phyloP scores from a whole-genome alignment of 441 rosid genomes.

The Populus hybrid region DNA sequence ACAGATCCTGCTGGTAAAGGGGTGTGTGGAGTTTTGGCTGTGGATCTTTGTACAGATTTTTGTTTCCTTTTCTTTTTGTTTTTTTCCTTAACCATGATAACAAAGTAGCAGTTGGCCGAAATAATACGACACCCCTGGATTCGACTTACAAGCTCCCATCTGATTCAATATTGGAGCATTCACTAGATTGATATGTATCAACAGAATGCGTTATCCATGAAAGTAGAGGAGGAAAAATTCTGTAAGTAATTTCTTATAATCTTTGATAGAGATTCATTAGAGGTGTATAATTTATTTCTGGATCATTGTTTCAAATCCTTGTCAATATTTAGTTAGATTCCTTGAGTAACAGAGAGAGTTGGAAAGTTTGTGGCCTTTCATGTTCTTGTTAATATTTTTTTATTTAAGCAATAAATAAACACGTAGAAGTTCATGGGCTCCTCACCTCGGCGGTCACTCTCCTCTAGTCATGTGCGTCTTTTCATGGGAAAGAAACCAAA shows the following conservation, averaged over 20 bases:
- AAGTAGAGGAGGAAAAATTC: conserved; percentile 21
- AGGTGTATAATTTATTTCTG: conserved; percentile 11
- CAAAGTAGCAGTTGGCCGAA: conserved; percentile 36
- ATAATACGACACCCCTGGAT: conserved; percentile 34
- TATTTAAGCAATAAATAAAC: neutral
- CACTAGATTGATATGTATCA: conserved; percentile 28
- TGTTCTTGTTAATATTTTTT: neutral
- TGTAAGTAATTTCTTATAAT: conserved; percentile 59
- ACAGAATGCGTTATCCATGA: conserved; percentile 16
- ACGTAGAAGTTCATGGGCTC: neutral
- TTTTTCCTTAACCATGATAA: conserved; percentile 20
- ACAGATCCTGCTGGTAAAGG: conserved; percentile 33
- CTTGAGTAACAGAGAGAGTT: neutral
- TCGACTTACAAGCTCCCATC: conserved; percentile 24
- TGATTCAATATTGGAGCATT: conserved; percentile 28
- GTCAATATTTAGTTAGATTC: neutral
- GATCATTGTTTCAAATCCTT: conserved; percentile 1
- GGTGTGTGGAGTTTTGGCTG: conserved; percentile 44
- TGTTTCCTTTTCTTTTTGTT: conserved; percentile 11
- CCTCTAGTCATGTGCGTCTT: neutral
- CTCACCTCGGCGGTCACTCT: neutral
- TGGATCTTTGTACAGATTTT: conserved; percentile 47
- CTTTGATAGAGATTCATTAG: conserved; percentile 30
- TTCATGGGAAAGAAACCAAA: neutral
- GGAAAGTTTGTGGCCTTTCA: neutral